Evolutionary conservation across 352 stramenopile genomes (phyloP).

Genomic region (Pythium diclinum): DNA sequence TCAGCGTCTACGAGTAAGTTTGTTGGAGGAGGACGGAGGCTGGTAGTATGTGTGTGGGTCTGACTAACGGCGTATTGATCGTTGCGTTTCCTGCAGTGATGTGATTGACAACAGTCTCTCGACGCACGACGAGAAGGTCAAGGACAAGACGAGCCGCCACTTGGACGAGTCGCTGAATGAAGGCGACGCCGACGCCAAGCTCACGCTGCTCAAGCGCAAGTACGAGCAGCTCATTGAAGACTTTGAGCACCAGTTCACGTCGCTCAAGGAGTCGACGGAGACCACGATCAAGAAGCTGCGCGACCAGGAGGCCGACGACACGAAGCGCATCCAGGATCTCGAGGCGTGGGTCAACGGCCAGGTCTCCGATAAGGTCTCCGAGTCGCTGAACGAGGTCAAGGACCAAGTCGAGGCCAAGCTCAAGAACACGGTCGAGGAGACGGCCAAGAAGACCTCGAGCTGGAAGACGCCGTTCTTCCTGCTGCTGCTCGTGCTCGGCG

Average conservation of each 20-base stretch:
- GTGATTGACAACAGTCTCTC: slow-evolving; percentile 52
- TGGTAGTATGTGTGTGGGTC: not conserved
- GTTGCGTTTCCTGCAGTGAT: slow-evolving; percentile 38
- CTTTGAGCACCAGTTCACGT: slow-evolving; percentile 83
- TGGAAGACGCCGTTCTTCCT: slow-evolving; percentile 86
- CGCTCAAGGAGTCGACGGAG: slow-evolving; percentile 77
- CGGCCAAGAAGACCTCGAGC: slow-evolving; percentile 61
- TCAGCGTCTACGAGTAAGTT: slow-evolving; percentile 79
- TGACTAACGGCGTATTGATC: not conserved
- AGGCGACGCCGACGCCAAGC: slow-evolving; percentile 58
- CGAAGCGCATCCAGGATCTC: slow-evolving; percentile 65
- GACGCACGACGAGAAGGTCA: slow-evolving; percentile 59
- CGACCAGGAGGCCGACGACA: slow-evolving; percentile 63
- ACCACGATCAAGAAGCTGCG: slow-evolving; percentile 82
- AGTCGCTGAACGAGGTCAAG: slow-evolving; percentile 55
- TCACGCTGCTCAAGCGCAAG: slow-evolving; percentile 70
- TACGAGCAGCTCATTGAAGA: slow-evolving; percentile 80
- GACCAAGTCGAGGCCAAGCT: slow-evolving; percentile 69
- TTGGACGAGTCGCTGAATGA: slow-evolving; percentile 45
- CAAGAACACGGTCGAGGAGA: slow-evolving; percentile 67
- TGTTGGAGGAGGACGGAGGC: not conserved
- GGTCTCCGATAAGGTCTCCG: slow-evolving; percentile 51
- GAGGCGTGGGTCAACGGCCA: slow-evolving; percentile 66
- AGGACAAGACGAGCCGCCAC: slow-evolving; percentile 46
- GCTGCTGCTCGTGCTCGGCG: slow-evolving; percentile 65